Evolutionary conservation across 1,139 yeast species (phyloP).

Genomic region (Yamadazyma oceani): DNA sequence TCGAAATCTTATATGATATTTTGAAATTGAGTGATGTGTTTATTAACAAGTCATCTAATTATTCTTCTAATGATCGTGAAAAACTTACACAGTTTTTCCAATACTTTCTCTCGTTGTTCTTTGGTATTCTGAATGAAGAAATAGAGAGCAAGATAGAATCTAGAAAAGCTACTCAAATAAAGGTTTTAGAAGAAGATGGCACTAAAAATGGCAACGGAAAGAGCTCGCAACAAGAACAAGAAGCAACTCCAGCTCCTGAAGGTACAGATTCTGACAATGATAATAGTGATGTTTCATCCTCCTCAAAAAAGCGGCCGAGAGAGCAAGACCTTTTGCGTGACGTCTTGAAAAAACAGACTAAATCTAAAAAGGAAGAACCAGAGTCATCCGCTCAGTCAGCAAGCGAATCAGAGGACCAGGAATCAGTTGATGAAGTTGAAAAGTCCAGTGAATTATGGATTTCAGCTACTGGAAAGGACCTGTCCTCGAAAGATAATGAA

Average conservation of each 20-base stretch:
- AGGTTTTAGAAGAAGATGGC: background rate
- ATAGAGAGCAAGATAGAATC: slow-evolving; percentile 27
- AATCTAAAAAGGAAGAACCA: slow-evolving; percentile 41
- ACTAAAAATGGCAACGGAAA: slow-evolving; percentile 12
- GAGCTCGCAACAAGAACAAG: slow-evolving; percentile 2
- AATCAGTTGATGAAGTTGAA: slow-evolving; percentile 45
- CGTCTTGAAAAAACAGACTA: slow-evolving; percentile 69
- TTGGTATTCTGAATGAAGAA: slow-evolving; percentile 47
- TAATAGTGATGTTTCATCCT: slow-evolving; percentile 11
- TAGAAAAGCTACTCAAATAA: slow-evolving; percentile 19
- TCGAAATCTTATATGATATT: slow-evolving; percentile 71
- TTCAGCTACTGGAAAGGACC: slow-evolving; percentile 40
- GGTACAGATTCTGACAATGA: slow-evolving; percentile 12
- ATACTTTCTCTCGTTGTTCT: slow-evolving; percentile 68
- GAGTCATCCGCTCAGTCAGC: slow-evolving; percentile 33
- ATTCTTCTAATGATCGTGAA: slow-evolving; percentile 80
- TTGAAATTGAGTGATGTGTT: slow-evolving; percentile 68
- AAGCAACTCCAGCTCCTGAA: slow-evolving; percentile 11
- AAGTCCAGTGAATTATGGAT: slow-evolving; percentile 72
- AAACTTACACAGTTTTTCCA: slow-evolving; percentile 71
- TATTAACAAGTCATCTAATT: slow-evolving; percentile 66
- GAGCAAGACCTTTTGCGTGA: slow-evolving; percentile 71
- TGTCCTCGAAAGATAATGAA: slow-evolving; percentile 26
- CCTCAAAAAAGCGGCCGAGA: slow-evolving; percentile 51
- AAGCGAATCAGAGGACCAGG: slow-evolving; percentile 38